Evolutionary conservation across 345 rosid species (phyloP), one percentile per base, ranked within the genome.

Genomic region (Camelina hispida): DNA sequence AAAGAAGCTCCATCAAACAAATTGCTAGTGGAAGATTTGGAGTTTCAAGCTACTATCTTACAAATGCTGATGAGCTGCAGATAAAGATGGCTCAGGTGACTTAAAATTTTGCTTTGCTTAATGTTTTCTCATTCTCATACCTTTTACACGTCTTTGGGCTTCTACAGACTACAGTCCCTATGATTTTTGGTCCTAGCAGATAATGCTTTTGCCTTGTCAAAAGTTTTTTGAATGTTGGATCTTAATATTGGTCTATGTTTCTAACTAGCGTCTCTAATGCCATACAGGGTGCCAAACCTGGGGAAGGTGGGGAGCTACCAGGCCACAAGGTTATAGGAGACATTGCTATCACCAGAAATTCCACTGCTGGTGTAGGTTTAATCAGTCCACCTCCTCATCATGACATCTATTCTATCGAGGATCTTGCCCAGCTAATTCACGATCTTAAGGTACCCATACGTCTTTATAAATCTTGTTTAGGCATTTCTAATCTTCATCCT

Each of bases 221-320:
- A 73, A 69, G 44, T 76, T 58, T 9, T 70, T 9, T 46, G 28
- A 10, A 58, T 17, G 8, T 32, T 28, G 64, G 10, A 9, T 48
- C 2, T 32, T 9, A 47, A 57, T n/a, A 15, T 12, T 68, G 12
- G 32, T 59, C 12, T 23, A 22, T 47, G n/a, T 50, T 48, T 28
- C 42, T 74, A 51, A 80, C 64, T 63, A 8, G 37, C 32, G 7
- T 69, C 28, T 76, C 50, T 62, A 22, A 69, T 74, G 64, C 53
- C 70, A 74, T 54, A 40, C 82, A 96, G 99, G 99, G 99, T 51
- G 99, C 99, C 56, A 96, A 96, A 83, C 99, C 99, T 54, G 99
- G 99, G 70, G 99, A 96, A 89, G 99, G 99, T 68, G 99, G 99
- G 57, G 99, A 96, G 78, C 98, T 96, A 78, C 99, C 99, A 34